Evolutionary conservation across 495 filamentous ascomycete genomes (phyloP).

Genomic region (Neurospora sp.): DNA sequence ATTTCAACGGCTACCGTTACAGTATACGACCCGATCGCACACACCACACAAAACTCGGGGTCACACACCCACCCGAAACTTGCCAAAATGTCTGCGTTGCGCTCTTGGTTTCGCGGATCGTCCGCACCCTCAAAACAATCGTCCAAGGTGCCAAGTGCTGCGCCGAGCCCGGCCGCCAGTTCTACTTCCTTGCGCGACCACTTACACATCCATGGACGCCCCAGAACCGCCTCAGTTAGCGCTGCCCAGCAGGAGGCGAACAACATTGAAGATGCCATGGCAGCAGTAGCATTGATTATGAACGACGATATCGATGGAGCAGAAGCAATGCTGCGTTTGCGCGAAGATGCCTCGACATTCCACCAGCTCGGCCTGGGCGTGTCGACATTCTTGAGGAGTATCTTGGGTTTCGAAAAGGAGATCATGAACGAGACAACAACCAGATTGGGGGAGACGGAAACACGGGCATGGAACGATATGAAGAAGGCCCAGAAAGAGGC

Average conservation of each 20-base stretch:
- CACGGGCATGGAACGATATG: constrained; percentile 63
- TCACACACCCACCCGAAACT: neutral
- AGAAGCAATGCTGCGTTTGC: constrained; percentile 60
- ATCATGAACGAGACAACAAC: constrained; percentile 78
- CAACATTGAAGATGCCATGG: constrained; percentile 40
- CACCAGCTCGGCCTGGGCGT: constrained; percentile 80
- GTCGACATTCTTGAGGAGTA: constrained; percentile 72
- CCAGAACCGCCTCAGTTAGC: constrained; percentile 16
- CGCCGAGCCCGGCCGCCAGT: constrained; percentile 16
- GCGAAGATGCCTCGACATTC: constrained; percentile 71
- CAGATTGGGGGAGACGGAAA: constrained; percentile 69
- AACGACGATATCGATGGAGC: constrained; percentile 89
- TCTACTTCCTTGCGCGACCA: neutral
- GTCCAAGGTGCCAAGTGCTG: constrained; percentile 8
- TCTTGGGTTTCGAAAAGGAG: constrained; percentile 90
- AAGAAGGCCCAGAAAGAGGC: constrained; percentile 56
- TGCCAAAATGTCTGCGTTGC: constrained; percentile 16
- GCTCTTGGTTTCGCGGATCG: constrained; percentile 21
- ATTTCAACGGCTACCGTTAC: neutral
- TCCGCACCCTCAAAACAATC: constrained; percentile 15
- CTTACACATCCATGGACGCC: constrained; percentile 10
- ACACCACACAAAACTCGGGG: neutral
- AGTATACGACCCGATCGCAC: neutral
- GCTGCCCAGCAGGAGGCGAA: constrained; percentile 15
- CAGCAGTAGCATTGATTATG: constrained; percentile 54